Evolutionary conservation across 2,329 filamentous ascomycete species (phyloP).

Genomic region (Trichoderma sp.): DNA sequence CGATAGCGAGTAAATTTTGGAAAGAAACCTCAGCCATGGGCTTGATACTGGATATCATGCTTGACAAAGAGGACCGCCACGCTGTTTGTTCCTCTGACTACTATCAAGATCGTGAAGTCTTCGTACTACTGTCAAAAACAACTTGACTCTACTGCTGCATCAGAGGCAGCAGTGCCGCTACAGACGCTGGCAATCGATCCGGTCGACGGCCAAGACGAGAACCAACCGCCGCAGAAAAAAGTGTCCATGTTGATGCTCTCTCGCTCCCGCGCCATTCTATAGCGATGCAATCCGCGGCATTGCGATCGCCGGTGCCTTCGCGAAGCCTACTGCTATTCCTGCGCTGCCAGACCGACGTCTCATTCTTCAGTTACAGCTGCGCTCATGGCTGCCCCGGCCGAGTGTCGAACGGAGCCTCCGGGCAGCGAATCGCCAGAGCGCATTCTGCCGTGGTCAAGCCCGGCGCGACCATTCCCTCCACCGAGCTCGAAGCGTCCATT

Average conservation of each 20-base stretch:
- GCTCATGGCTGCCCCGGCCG: slow-evolving; percentile 5
- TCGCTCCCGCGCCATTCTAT: slow-evolving; percentile 21
- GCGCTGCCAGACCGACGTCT: slow-evolving; percentile 66
- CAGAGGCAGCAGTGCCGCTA: not conserved
- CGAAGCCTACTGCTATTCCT: slow-evolving; percentile 70
- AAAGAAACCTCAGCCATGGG: not conserved
- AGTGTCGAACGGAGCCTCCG: not conserved
- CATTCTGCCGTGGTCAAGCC: slow-evolving; percentile 23
- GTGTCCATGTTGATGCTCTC: slow-evolving; percentile 28
- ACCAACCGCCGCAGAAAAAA: not conserved
- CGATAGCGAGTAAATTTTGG: slow-evolving; percentile 28
- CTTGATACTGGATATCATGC: not conserved
- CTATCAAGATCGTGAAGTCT: no score
- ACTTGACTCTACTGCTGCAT: not conserved
- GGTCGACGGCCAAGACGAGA: not conserved
- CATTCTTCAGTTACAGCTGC: slow-evolving; percentile 53
- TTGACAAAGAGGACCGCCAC: not conserved
- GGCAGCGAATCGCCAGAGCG: slow-evolving; percentile 23
- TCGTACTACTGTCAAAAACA: no score
- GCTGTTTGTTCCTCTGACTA: not conserved
- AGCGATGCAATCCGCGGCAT: slow-evolving; percentile 49
- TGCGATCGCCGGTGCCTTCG: slow-evolving; percentile 54
- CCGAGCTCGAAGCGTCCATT: slow-evolving; percentile 38
- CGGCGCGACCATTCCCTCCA: not conserved
- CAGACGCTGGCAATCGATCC: not conserved